Percentiles rank a stretch among this genome's conserved stretches.
phyloP scores from a whole-genome alignment of 495 filamentous ascomycete species.

The Oleoguttula mirabilis region DNA sequence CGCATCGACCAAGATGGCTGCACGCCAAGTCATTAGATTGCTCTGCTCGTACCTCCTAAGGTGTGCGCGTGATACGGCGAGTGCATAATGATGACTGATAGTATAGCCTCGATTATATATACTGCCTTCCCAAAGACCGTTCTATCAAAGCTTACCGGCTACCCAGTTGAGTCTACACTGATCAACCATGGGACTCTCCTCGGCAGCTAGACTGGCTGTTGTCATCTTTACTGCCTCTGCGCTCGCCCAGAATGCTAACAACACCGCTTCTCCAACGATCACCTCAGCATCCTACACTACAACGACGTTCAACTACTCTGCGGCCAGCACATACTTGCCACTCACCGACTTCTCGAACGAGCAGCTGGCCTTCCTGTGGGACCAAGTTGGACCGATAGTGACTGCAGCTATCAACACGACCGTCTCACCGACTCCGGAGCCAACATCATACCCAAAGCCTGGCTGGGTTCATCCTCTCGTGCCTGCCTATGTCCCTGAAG shows the following conservation, averaged over 20 bases:
- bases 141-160: too few relatives aligned
- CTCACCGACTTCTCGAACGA: conserved; percentile 33
- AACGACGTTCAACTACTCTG: conserved; percentile 3
- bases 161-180: too few relatives aligned
- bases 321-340: conserved; percentile 9
- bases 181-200: not conserved
- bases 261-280: not conserved
- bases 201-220: not conserved
- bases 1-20: too few relatives aligned
- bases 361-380: conserved; percentile 33
- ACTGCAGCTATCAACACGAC: conserved; percentile 34
- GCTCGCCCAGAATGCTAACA: not conserved
- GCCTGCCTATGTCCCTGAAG: conserved; percentile 19
- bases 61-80: too few relatives aligned
- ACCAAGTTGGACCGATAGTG: conserved; percentile 32
- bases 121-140: too few relatives aligned
- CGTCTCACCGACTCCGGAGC: conserved; percentile 35
- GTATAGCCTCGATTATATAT: too few relatives aligned
- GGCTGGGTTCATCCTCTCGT: conserved; percentile 31
- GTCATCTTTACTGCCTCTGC: not conserved
- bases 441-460: conserved; percentile 27
- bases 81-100: too few relatives aligned
- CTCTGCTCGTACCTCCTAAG: too few relatives aligned
- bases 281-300: not conserved
- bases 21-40: too few relatives aligned